A percentile compares a stretch with the other conserved stretches of the same genome.
Conservation (phyloP, 2,329 filamentous ascomycete genomes). For the Xylariaceae sp. region DNA sequence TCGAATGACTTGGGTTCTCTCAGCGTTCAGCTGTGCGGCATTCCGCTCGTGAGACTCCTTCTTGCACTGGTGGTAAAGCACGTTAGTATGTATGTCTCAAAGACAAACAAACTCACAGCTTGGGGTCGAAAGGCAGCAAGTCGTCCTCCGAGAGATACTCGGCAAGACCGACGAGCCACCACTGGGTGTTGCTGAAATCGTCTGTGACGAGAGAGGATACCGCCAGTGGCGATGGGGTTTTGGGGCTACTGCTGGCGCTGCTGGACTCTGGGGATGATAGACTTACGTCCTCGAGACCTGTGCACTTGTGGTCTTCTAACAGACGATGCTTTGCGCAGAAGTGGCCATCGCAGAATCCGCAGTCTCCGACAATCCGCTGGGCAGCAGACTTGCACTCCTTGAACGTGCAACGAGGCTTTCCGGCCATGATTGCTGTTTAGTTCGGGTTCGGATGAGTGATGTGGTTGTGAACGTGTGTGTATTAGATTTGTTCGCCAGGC, state of each 20-base stretch:
- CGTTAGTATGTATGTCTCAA: neutral
- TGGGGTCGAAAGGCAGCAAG: slow-evolving; percentile 3
- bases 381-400: slow-evolving; percentile 85
- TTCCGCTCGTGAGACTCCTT: slow-evolving; percentile 95
- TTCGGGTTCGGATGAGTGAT: neutral
- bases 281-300: slow-evolving; percentile 81
- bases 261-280: slow-evolving; percentile 19
- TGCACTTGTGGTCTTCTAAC: slow-evolving; percentile 91
- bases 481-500: neutral
- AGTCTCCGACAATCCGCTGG: slow-evolving; percentile 94
- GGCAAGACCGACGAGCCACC: slow-evolving; percentile 43
- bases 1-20: slow-evolving; percentile 91
- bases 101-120: slow-evolving; percentile 23
- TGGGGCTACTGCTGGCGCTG: neutral
- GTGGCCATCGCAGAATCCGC: slow-evolving; percentile 88
- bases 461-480: neutral
- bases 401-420: slow-evolving; percentile 81
- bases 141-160: slow-evolving; percentile 32
- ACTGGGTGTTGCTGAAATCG: slow-evolving; percentile 19
- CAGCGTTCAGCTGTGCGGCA: slow-evolving; percentile 84
- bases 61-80: slow-evolving; percentile 65
- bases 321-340: slow-evolving; percentile 95
- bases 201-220: neutral
- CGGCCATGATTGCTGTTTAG: slow-evolving; percentile 58
- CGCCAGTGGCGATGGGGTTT: neutral